These are phyloP conservation scores for Tetrapisispora phaffii DNA, from an alignment of 805 yeast genomes.

Conservation along the genomic window DNA sequence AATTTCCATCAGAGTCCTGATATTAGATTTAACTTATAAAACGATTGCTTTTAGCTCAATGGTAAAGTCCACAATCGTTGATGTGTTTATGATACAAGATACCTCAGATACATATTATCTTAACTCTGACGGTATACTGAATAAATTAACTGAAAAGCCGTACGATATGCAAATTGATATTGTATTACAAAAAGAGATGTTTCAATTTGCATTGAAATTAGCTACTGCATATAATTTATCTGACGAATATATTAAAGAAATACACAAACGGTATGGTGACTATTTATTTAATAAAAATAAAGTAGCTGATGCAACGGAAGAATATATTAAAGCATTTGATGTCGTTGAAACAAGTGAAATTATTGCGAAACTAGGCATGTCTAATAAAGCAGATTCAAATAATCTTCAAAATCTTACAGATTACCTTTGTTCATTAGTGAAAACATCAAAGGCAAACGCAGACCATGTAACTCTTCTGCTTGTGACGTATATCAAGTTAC, in stretches of 20 bases:
- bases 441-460: constrained; percentile 45
- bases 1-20: constrained; percentile 7
- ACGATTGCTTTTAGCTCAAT: constrained; percentile 60
- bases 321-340: constrained; percentile 52
- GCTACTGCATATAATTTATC: constrained; percentile 36
- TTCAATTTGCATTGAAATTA: constrained; percentile 59
- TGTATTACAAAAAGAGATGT: constrained; percentile 60
- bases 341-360: constrained; percentile 61
- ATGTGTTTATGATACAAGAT: constrained; percentile 45
- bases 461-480: constrained; percentile 77
- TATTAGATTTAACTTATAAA: constrained; percentile 62
- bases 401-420: constrained; percentile 44
- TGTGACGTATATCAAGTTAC: constrained; percentile 72
- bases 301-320: constrained; percentile 59
- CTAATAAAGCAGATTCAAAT: constrained; percentile 30
- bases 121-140: constrained; percentile 67
- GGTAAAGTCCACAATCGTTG: constrained; percentile 53
- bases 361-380: constrained; percentile 67
- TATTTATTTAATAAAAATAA: constrained; percentile 57
- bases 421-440: constrained; percentile 54
- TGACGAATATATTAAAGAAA: constrained; percentile 20
- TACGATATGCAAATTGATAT: constrained; percentile 59
- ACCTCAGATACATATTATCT: constrained; percentile 45
- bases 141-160: constrained; percentile 56
- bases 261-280: constrained; percentile 59